phyloP scores from a whole-genome alignment of 2,329 filamentous ascomycete species.

The Myriosclerotinia curreyana region DNA sequence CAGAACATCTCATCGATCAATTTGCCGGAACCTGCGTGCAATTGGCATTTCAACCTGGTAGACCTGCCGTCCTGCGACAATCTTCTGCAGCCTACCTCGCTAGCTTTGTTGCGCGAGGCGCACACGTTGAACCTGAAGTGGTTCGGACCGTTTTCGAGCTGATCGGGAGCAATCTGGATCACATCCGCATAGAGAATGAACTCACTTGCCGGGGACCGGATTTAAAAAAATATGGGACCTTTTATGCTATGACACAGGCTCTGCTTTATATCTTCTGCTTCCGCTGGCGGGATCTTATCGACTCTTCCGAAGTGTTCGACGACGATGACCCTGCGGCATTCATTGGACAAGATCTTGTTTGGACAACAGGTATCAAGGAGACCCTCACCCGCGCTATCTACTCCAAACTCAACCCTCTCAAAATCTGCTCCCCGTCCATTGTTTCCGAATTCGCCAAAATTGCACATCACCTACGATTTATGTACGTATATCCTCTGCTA shows the following conservation, averaged over 20 bases:
- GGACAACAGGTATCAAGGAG: slow-evolving; percentile 72
- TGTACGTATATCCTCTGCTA: slow-evolving; percentile 84
- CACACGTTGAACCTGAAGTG: slow-evolving; percentile 70
- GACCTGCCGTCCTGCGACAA: slow-evolving; percentile 72
- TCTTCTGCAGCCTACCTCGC: slow-evolving; percentile 88
- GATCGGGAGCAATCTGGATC: slow-evolving; percentile 73
- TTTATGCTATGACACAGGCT: slow-evolving; percentile 68
- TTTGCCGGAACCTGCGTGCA: slow-evolving; percentile 78
- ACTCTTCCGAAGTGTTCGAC: slow-evolving; percentile 55
- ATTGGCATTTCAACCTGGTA: slow-evolving; percentile 60
- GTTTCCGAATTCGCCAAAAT: slow-evolving; percentile 90
- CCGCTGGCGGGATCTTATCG: slow-evolving; percentile 86
- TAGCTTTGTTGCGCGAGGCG: slow-evolving; percentile 88
- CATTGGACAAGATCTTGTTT: slow-evolving; percentile 69
- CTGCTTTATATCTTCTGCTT: slow-evolving; percentile 85
- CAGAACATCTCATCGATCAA: slow-evolving; percentile 72
- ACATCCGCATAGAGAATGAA: slow-evolving; percentile 71
- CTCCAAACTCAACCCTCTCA: slow-evolving; percentile 88
- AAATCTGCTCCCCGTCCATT: slow-evolving; percentile 87
- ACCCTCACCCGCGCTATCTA: slow-evolving; percentile 75
- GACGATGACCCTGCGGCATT: slow-evolving; percentile 60
- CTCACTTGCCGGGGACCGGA: slow-evolving; percentile 77
- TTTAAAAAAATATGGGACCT: slow-evolving; percentile 63
- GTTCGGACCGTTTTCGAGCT: slow-evolving; percentile 82
- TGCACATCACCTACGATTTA: slow-evolving; percentile 77